Evolutionary conservation across 2,329 filamentous ascomycete species (phyloP), one percentile per base, ranked within the genome.

Genomic region (Clonostachys chloroleuca): DNA sequence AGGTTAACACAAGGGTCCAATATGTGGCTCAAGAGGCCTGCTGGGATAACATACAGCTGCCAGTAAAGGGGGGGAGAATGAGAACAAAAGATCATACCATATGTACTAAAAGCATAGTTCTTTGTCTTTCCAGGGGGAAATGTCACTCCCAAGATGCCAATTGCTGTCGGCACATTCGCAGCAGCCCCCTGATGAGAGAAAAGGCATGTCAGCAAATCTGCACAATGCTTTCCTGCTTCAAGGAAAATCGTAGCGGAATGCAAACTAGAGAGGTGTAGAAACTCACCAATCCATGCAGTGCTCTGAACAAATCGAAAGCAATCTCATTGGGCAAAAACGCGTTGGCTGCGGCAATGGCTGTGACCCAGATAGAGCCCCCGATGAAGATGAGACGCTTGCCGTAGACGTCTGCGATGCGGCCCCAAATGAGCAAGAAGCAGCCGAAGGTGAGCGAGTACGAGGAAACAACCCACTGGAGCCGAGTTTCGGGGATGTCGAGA

Each of bases 91-190:
- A 39, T 46, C 66, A 47, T 58, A 76, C 74, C 75, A 49, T 85
- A 87, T 18, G 76, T 73, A 36, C 78, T 80, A 54, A 89, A 87
- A 2, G 84, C 83, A 58, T 86, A 86, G 55, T 86, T 87, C 64
- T 87, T 87, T 5, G 83, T 79, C 52, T 80, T 83, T 0, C 84
- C 82, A 0, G 83, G 83, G 2, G 78, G 77, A 47, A 88, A 88
- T 0, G 81, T 86, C 2, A 79, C 78, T 1, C 83, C 84, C 4
- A 89, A 62, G 37, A 88, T 87, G 1, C 85, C 85, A 56, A 89
- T 80, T 0, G 84, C 85, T 0, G 84, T 87, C 0, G 85, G 84
- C 1, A 87, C 81, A 56, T 86, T 87, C 14, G 83, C 82, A 2
- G 85, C 84, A 24, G 81, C 81, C 3, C 83, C 84, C 65, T 78